Percentiles rank a stretch among this genome's conserved stretches.
Conservation (phyloP, 345 rosid species). For the Lenwebbia sp. region DNA sequence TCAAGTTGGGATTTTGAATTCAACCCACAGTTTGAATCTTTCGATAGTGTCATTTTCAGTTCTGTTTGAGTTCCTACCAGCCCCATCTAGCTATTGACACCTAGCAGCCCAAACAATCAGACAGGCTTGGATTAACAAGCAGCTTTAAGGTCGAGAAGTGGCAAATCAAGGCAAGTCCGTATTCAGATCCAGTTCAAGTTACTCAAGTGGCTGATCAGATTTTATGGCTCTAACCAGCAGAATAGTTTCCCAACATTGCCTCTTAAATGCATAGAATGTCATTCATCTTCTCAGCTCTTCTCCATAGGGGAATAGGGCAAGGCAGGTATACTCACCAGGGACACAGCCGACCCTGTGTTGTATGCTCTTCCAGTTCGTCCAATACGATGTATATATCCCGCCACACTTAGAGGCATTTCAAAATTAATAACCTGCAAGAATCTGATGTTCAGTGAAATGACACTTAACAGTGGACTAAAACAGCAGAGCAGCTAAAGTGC, state of each 20-base stretch:
- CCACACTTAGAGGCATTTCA: slow-evolving; percentile 67
- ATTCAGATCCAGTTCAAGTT: not conserved
- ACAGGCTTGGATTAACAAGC: not conserved
- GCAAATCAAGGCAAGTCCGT: not conserved
- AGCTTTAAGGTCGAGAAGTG: not conserved
- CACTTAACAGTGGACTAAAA: not conserved
- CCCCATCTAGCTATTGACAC: not conserved
- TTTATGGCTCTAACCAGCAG: not conserved
- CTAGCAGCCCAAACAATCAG: not conserved
- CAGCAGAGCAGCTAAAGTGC: not conserved
- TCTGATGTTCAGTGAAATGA: not conserved
- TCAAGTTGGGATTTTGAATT: not conserved
- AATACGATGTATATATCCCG: slow-evolving; percentile 83
- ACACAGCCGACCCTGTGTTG: slow-evolving; percentile 54
- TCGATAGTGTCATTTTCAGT: not conserved
- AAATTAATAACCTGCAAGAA: slow-evolving; percentile 62
- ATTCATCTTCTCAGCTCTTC: not conserved
- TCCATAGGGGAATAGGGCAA: not conserved
- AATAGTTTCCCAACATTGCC: not conserved
- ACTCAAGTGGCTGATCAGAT: not conserved
- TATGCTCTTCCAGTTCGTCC: slow-evolving; percentile 95
- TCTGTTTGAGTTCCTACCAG: not conserved
- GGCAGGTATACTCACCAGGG: slow-evolving; percentile 52
- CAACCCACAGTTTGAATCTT: no score
- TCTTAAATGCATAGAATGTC: not conserved